phyloP scores from a whole-genome alignment of 2,329 filamentous ascomycete genomes.

The Laburnicola sp. region DNA sequence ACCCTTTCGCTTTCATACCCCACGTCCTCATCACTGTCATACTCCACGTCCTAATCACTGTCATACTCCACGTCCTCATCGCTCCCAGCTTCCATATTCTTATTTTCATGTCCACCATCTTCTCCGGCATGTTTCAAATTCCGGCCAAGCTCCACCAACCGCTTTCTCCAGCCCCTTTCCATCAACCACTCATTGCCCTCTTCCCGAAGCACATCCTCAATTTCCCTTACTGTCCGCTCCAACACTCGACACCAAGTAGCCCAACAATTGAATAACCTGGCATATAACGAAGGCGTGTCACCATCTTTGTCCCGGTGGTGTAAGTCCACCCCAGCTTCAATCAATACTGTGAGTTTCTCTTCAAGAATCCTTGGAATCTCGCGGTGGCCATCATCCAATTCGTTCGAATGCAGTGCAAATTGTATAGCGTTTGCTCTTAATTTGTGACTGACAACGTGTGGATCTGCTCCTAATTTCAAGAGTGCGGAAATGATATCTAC shows the following conservation, averaged over 20 bases:
- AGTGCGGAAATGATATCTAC: no score
- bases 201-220: background rate
- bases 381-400: no score
- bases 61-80: no score
- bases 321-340: slow-evolving; percentile 2
- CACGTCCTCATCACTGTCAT: no score
- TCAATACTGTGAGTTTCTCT: slow-evolving; percentile 4
- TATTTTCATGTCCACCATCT: no score
- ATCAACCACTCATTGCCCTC: background rate
- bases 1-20: no score
- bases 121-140: no score
- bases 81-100: no score
- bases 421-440: background rate
- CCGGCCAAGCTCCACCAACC: no score
- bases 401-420: background rate
- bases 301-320: slow-evolving; percentile 2
- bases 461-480: background rate
- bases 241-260: background rate
- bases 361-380: background rate
- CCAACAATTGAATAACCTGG: background rate
- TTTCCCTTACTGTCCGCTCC: background rate
- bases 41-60: no score
- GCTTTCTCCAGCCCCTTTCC: no score
- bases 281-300: background rate
- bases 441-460: no score